Conservation (phyloP, 495 filamentous ascomycete species). For the Penicillium fimorum region DNA sequence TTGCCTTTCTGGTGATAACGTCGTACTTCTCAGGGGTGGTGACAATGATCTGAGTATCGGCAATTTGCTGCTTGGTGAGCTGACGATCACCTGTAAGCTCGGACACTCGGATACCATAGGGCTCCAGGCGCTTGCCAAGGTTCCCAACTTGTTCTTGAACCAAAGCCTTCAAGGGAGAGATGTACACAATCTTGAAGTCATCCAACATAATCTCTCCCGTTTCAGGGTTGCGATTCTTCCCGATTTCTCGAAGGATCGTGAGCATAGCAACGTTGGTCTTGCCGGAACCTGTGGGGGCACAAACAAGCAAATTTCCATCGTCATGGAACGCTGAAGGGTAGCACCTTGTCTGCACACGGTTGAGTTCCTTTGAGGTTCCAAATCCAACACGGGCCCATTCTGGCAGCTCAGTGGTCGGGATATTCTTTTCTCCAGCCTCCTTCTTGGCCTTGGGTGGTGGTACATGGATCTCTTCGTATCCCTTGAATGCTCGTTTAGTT, state of each 20-base stretch:
- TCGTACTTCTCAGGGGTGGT: conserved; percentile 99
- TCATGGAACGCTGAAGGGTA: conserved; percentile 88
- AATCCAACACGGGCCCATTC: conserved; percentile 90
- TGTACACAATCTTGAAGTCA: conserved; percentile 97
- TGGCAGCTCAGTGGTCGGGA: conserved; percentile 82
- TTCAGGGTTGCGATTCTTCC: conserved; percentile 83
- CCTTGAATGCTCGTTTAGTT: conserved; percentile 91
- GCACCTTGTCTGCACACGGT: conserved; percentile 92
- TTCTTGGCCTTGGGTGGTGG: conserved; percentile 81
- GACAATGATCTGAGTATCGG: conserved; percentile 97
- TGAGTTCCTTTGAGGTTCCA: conserved; percentile 75
- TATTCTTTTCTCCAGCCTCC: conserved; percentile 74
- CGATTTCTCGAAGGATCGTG: conserved; percentile 91
- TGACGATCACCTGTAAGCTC: conserved; percentile 97
- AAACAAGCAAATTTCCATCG: conserved; percentile 96
- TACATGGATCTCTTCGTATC: conserved; percentile 97
- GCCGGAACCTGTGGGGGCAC: conserved; percentile 93
- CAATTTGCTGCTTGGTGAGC: conserved; percentile 97
- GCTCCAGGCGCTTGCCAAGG: conserved; percentile 85
- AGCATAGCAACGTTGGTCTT: conserved; percentile 99
- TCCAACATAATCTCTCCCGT: conserved; percentile 91
- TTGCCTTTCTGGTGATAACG: conserved; percentile 97
- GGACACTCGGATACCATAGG: conserved; percentile 87
- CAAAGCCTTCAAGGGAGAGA: conserved; percentile 94
- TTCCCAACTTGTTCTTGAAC: conserved; percentile 98